Conservation (phyloP, 257 asterid species). For the Sherardia arvensis region DNA sequence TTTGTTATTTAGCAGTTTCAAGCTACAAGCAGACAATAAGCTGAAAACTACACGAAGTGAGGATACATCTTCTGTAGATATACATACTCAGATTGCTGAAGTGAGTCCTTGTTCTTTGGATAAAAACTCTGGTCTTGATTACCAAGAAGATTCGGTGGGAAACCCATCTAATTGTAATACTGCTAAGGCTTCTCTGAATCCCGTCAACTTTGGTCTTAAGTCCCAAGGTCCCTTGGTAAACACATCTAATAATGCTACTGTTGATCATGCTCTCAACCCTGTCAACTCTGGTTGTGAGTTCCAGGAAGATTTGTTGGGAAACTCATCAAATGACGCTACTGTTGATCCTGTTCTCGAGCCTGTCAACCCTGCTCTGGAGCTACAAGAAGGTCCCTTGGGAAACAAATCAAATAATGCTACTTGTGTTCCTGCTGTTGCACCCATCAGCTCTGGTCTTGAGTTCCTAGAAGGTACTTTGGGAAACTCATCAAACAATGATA, state of each 20-base stretch:
- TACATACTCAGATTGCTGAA: slow-evolving; percentile 17
- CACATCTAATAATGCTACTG: not conserved
- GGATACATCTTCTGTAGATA: slow-evolving; percentile 10
- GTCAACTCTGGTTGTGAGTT: not conserved
- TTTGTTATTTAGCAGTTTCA: slow-evolving; percentile 20
- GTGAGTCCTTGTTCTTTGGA: slow-evolving; percentile 19
- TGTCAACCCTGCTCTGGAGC: not conserved
- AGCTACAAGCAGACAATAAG: slow-evolving; percentile 16
- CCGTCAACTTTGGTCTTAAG: not conserved
- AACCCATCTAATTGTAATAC: not conserved
- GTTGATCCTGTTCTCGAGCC: not conserved
- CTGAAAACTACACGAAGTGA: slow-evolving; percentile 16
- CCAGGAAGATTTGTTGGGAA: not conserved
- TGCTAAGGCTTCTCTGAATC: not conserved
- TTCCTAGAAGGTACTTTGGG: not conserved
- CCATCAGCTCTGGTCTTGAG: no score
- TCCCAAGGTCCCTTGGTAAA: not conserved
- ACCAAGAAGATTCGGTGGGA: not conserved
- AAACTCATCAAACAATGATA: not conserved
- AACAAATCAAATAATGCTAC: not conserved
- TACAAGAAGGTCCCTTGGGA: not conserved
- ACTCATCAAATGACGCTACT: not conserved
- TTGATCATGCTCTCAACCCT: not conserved
- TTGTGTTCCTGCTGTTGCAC: no score
- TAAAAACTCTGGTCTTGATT: slow-evolving; percentile 13